These are phyloP conservation scores for Solanum acaule DNA, from an alignment of 257 asterid genomes.

Conservation along the genomic window DNA sequence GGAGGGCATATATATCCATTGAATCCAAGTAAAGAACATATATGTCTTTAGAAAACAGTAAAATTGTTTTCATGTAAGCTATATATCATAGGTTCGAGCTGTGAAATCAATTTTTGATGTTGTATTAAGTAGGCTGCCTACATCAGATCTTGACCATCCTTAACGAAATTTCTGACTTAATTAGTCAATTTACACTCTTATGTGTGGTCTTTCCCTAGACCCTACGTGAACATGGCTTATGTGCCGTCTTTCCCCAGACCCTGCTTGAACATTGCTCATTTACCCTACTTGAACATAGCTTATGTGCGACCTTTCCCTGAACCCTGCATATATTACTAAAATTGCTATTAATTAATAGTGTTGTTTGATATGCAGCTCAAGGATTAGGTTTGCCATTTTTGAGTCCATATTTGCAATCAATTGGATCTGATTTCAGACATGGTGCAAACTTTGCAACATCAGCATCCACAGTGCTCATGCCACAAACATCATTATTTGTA, in stretches of 20 bases:
- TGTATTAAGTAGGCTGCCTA: background rate
- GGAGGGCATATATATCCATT: background rate
- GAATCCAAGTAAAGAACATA: background rate
- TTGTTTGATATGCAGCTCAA: slow-evolving; percentile 37
- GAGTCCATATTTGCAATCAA: slow-evolving; percentile 59
- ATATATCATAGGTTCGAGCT: background rate
- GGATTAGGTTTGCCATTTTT: slow-evolving; percentile 52
- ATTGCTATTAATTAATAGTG: background rate
- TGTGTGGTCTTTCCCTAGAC: too few relatives aligned
- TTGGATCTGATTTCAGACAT: slow-evolving; percentile 55
- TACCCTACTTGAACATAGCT: background rate
- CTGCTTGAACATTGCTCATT: background rate
- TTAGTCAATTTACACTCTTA: too few relatives aligned
- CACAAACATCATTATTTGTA: slow-evolving; percentile 49
- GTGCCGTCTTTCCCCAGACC: background rate
- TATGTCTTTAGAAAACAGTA: background rate
- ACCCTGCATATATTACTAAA: background rate
- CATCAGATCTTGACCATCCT: too few relatives aligned
- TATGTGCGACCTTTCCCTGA: background rate
- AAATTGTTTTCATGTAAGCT: background rate
- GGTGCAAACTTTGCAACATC: slow-evolving; percentile 63
- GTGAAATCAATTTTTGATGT: background rate
- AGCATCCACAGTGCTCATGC: slow-evolving; percentile 53
- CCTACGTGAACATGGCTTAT: background rate
- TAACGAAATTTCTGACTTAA: too few relatives aligned